phyloP scores from a whole-genome alignment of 225 moss, liverwort and hornwort species.

The Pseudoscleropodium purum region DNA sequence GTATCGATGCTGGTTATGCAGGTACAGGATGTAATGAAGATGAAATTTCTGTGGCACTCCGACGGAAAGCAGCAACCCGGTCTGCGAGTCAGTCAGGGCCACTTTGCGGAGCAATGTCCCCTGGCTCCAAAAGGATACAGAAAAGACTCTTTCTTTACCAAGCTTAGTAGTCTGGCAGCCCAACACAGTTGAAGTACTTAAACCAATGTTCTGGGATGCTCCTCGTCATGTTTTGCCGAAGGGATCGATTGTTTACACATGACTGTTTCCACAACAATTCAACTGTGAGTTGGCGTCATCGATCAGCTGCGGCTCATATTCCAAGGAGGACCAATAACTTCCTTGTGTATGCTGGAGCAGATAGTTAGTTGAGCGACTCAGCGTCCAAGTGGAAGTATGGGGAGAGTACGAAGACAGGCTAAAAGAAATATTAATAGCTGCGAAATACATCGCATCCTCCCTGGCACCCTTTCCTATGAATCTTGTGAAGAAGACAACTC shows the following conservation, averaged over 20 bases:
- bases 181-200: not conserved
- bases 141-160: conserved; percentile 25
- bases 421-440: not conserved
- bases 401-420: not conserved
- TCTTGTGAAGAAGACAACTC: not conserved
- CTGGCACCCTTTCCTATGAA: not conserved
- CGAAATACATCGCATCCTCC: not conserved
- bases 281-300: not conserved
- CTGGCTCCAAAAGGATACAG: not conserved
- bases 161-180: not conserved
- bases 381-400: not conserved
- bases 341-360: not conserved
- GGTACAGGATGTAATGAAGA: conserved; percentile 11
- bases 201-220: not conserved
- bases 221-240: not conserved
- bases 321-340: not conserved
- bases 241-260: not conserved
- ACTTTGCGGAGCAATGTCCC: not conserved
- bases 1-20: not conserved
- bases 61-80: conserved; percentile 11
- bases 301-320: not conserved
- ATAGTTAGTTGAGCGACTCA: not conserved
- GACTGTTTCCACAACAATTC: not conserved
- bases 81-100: not conserved
- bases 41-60: conserved; percentile 1